Base-by-base conservation (phyloP, 257 asterid species). In the Ocimum tenuiflorum region DNA sequence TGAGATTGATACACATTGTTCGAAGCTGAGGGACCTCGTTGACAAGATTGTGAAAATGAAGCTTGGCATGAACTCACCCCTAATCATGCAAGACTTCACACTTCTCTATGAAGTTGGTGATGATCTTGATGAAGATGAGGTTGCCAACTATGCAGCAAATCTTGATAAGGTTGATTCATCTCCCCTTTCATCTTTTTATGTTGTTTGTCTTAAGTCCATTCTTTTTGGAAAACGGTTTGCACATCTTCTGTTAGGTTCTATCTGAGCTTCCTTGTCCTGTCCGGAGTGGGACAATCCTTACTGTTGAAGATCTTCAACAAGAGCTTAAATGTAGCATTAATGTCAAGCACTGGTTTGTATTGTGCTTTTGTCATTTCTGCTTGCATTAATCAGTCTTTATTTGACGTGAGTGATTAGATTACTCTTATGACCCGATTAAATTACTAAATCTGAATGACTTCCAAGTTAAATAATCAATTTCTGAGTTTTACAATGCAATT, bases 51-150 rank as follows among this genome's bases (percentile, higher is more conserved):
- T 94, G 71, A 82, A 77, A 77, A 84, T 91, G 35, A 91, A 86
- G 77, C 97, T 94, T 70, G 96, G 97, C 68, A 94, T 94, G 96
- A 85, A 54, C 83, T 75, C 78, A 48, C 99, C 99, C 29, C 46
- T 90, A 71, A 86, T 94, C 73, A 88, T 94, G 99, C 97, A 75
- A 67, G 96, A 91, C 61, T 63, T 83, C 10, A 75, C 88, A 66
- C 97, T 94, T 63, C 96, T 94, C 19, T 94, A 94, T 64, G 99
- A 94, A 80, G 94, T 79, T 77, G 99, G 99, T 46, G 97, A 91
- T 71, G 97, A 88, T 85, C 97, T 94, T 52, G 99, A 82, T 66
- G 85, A 86, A 73, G 91, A 74, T 18, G 91, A 85, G 88, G 95
- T 84, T 73, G 91, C 95, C 45, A 88, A 79, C 75, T 94, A 94